These are phyloP conservation scores for Thozetella sp. DNA, from an alignment of 495 filamentous ascomycete species.

Conservation along the genomic window DNA sequence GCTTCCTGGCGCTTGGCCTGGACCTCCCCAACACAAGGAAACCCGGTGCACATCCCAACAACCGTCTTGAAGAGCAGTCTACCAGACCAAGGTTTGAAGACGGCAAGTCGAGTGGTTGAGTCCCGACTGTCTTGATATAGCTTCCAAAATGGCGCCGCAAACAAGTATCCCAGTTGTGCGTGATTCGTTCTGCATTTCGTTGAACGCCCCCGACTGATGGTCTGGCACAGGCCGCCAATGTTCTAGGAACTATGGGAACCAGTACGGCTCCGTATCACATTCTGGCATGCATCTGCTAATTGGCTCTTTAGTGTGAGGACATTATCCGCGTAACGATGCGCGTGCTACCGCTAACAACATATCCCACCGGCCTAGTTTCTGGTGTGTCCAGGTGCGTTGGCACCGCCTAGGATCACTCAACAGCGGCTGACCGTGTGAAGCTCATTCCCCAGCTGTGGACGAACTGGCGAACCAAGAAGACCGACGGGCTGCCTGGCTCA, in stretches of 20 bases:
- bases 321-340: not conserved
- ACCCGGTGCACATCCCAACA: too few species aligned
- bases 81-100: not conserved
- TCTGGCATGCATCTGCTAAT: not conserved
- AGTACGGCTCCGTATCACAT: constrained; percentile 21
- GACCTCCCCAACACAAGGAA: too few species aligned
- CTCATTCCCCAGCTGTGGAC: constrained; percentile 63
- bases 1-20: too few species aligned
- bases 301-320: constrained; percentile 1
- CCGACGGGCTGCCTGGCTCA: constrained; percentile 67
- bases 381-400: constrained; percentile 49
- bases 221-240: constrained; percentile 39
- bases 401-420: not conserved
- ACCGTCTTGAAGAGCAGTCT: too few species aligned
- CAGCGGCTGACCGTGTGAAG: constrained; percentile 15
- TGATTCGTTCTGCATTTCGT: not conserved
- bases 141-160: constrained; percentile 41
- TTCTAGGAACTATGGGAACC: constrained; percentile 50
- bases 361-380: constrained; percentile 21
- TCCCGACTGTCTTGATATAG: too few species aligned
- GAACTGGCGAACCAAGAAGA: constrained; percentile 70
- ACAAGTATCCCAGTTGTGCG: constrained; percentile 40
- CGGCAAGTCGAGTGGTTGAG: too few species aligned
- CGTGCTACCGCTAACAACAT: not conserved
- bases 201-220: constrained; percentile 4